Base-by-base conservation (phyloP, 805 yeast genomes). In the Candida loeiensis region DNA sequence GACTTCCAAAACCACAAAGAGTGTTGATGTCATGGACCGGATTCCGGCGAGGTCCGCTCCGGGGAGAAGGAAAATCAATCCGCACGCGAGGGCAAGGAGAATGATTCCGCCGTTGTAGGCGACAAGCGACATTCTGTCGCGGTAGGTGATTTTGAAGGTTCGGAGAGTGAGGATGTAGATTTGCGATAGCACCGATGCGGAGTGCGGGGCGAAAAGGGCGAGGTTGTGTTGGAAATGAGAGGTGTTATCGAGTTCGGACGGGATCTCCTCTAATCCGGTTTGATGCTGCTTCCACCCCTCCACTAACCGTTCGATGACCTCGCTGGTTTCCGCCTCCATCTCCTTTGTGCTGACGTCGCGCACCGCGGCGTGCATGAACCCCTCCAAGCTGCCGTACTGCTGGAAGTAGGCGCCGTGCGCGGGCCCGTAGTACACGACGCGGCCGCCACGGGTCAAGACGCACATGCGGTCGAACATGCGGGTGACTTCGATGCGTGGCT, bases 61-160 rank as follows among this genome's bases (percentile, higher is more conserved):
- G 3, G 89, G 89, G 47, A 75, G 75, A 54, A 61, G 82, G 52
- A 81, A 87, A 30, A 87, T 72, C 89, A 93, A 85, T 0, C 95
- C 95, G 30, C 75, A 62, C n/a, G 79, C 62, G 2, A 78, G 53
- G 0, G 88, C 83, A 45, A 85, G 61, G 4, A 80, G 47, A 0
- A 75, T 38, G 0, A 72, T 27, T 18, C 74, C 75, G 12, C 67
- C 54, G 12, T 68, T 44, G 21, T 74, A 49, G 0, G 74, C 64
- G 3, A 55, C 15, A 18, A 67, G 54, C 2, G 71, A 61, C 8
- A 42, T 34, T 4, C 22, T 45, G 43, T 71, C 76, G 27, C 75
- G 46, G 30, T 56, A 50, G 9, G 71, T 50, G 2, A 61, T 45
- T 3, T 61, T 25, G 29, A 63, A 58, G 1, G 67, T 56, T 31